phyloP scores from a whole-genome alignment of 1,139 yeast species.

The Nakaseomyces uthaithaninus region DNA sequence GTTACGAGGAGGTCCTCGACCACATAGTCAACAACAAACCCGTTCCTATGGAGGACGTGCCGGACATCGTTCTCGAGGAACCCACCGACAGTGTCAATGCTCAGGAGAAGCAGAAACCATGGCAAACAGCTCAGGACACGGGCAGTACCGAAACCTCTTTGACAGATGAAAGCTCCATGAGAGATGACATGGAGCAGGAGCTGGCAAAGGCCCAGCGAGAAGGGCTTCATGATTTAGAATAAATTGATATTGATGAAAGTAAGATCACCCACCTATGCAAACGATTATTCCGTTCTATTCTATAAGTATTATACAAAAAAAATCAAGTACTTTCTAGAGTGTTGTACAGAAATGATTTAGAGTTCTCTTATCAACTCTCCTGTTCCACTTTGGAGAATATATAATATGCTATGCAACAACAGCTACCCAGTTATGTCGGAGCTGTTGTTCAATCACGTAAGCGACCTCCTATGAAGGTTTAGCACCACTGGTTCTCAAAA shows the following conservation, averaged over 20 bases:
- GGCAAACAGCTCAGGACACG: background rate
- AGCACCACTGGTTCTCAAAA: constrained; percentile 44
- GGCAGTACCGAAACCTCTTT: background rate
- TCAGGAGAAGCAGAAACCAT: background rate
- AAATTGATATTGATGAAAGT: background rate
- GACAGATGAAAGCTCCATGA: background rate
- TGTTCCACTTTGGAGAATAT: background rate
- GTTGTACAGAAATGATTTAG: background rate
- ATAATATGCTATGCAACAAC: background rate
- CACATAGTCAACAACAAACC: constrained; percentile 25
- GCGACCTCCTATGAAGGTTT: constrained; percentile 10
- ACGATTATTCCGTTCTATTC: too few relatives aligned
- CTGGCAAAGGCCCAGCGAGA: background rate
- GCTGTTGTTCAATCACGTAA: too few relatives aligned
- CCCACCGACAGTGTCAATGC: constrained; percentile 7
- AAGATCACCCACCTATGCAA: too few relatives aligned
- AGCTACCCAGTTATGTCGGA: too few relatives aligned
- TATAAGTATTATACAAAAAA: too few relatives aligned
- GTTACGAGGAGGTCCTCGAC: constrained; percentile 27
- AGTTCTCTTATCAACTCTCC: too few relatives aligned
- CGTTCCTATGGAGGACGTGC: constrained; percentile 24
- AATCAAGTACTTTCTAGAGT: background rate
- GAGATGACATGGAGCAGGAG: background rate
- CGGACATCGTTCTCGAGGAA: constrained; percentile 20
- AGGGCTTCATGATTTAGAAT: constrained; percentile 4